Evolutionary conservation across 2,329 filamentous ascomycete species (phyloP), one percentile per base, ranked within the genome.

Genomic region (Colletotrichum tofieldiae): DNA sequence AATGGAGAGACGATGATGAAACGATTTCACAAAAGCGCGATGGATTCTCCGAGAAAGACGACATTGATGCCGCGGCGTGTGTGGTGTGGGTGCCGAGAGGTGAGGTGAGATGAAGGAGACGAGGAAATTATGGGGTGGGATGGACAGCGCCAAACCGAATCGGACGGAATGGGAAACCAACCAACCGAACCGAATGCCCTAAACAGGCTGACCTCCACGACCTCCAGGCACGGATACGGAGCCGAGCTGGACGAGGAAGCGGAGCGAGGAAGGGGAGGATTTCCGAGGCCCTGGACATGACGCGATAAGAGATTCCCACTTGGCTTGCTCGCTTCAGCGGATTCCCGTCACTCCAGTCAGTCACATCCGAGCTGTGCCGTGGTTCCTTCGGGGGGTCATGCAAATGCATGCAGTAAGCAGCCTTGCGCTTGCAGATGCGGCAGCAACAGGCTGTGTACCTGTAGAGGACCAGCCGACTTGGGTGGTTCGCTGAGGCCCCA

Each of bases 301-400:
- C 69, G 69, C 65, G 65, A 71, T 71, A 54, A 63, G 65, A 59
- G 39, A 58, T 63, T 58, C 45, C 69, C 69, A 68, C 65, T 37
- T 47, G 16, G 20, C 20, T 37, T 8, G 39, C 23, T 29, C 39
- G 39, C 39, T 43, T 56, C 29, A 20, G 1, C 14, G 43, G 43
- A 37, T 49, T 61, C 41, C 59, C n/a, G 37, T 26, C 49, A 43
- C 29, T 35, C 7, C 20, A 16, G 20, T 47, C 51, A 37, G 18
- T 41, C 29, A 43, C 59, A 12, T 51, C 20, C 5, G 18, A 26
- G 60, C 58, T 43, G 47, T 60, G 18, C 26, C 23, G 32, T 18
- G 49, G 66, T 51, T 39, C 41, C 67, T 32, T 6, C n/a, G 41
- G 66, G 47, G 47, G 35, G 54, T 11, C 63, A 58, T 67, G 55